Evolutionary conservation across 768 basidiomycete species (phyloP).

Genomic region (Porpolomopsis calyptriformis): DNA sequence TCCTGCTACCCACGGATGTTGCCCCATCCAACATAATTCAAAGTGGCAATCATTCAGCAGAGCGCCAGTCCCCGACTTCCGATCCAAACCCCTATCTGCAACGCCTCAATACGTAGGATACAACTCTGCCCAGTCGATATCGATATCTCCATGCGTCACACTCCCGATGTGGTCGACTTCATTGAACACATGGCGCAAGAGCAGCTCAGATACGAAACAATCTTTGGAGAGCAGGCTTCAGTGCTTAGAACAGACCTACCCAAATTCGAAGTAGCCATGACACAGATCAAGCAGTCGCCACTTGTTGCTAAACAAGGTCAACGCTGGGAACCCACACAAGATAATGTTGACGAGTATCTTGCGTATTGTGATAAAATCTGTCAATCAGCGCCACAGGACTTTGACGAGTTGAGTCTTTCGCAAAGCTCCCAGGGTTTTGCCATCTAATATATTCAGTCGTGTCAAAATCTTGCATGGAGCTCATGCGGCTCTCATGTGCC

Average conservation of each 20-base stretch:
- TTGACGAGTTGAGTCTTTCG: slow-evolving; percentile 6
- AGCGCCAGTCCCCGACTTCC: no score
- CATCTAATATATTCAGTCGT: slow-evolving; percentile 1
- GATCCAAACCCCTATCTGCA: no score
- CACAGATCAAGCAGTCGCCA: slow-evolving; percentile 8
- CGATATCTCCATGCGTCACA: slow-evolving; percentile 4
- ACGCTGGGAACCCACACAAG: slow-evolving; percentile 8
- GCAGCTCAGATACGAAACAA: slow-evolving; percentile 6
- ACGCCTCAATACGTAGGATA: not conserved
- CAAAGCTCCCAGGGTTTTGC: not conserved
- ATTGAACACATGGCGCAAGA: slow-evolving; percentile 6
- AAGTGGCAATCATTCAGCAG: no score
- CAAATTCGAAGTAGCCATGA: slow-evolving; percentile 8
- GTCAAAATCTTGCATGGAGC: slow-evolving; percentile 7
- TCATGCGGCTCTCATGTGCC: slow-evolving; percentile 4
- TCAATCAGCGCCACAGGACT: slow-evolving; percentile 2
- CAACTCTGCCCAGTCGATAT: no score
- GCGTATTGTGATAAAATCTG: slow-evolving; percentile 6
- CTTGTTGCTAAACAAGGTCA: slow-evolving; percentile 9
- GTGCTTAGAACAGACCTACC: slow-evolving; percentile 9
- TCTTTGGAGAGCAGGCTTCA: slow-evolving; percentile 6
- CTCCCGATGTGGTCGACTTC: slow-evolving; percentile 2
- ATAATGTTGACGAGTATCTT: slow-evolving; percentile 8
- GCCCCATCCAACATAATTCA: no score
- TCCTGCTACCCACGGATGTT: no score